Evolutionary conservation across 441 rosid species (phyloP).

Genomic region (Biscutella auriculata): DNA sequence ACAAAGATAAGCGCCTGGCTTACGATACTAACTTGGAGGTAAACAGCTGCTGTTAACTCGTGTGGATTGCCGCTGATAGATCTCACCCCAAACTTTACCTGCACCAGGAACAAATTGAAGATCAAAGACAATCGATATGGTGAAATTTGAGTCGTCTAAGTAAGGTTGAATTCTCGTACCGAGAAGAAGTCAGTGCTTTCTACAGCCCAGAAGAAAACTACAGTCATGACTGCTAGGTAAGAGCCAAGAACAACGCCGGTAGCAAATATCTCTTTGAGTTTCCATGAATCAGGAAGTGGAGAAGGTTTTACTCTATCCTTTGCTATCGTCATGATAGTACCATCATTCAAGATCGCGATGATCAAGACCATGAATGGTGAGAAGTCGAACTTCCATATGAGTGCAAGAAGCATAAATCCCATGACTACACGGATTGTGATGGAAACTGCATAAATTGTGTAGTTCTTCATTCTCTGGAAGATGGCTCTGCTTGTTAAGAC

Average conservation of each 20-base stretch:
- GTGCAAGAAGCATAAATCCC: constrained; percentile 58
- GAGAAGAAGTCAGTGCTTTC: constrained; percentile 43
- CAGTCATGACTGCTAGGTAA: constrained; percentile 61
- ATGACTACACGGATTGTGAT: constrained; percentile 51
- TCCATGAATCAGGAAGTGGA: constrained; percentile 66
- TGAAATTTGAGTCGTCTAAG: not conserved
- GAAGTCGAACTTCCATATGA: constrained; percentile 60
- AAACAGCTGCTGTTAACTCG: constrained; percentile 54
- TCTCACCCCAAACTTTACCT: constrained; percentile 50
- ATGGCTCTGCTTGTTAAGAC: constrained; percentile 64
- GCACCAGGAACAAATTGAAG: not conserved
- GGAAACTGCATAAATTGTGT: constrained; percentile 56
- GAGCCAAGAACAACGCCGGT: constrained; percentile 54
- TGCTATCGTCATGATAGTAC: constrained; percentile 66
- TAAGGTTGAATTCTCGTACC: constrained; percentile 21
- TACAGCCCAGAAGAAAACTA: constrained; percentile 53
- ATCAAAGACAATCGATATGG: not conserved
- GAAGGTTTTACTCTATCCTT: constrained; percentile 70
- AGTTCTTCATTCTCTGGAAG: constrained; percentile 64
- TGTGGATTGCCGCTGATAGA: constrained; percentile 28
- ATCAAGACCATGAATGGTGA: constrained; percentile 66
- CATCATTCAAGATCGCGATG: constrained; percentile 55
- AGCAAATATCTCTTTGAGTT: constrained; percentile 58
- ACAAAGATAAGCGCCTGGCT: constrained; percentile 75
- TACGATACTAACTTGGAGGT: constrained; percentile 62